Evolutionary conservation across 179 eudicot genomes (phyloP).

Genomic region (Spergularia azorica): DNA sequence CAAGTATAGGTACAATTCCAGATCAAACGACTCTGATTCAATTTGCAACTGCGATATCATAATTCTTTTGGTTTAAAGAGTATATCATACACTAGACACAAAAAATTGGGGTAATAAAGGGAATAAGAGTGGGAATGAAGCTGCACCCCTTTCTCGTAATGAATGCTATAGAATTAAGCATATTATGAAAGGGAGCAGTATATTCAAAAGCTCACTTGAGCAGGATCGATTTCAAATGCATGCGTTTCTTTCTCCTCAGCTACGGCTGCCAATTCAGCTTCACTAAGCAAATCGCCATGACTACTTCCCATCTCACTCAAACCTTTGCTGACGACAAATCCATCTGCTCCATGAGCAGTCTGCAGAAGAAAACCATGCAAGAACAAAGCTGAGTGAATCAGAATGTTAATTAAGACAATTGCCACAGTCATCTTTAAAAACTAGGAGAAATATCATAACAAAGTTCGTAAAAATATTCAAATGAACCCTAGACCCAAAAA

Average conservation of each 20-base stretch:
- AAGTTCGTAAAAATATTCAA: neutral
- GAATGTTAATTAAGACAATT: neutral
- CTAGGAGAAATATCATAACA: neutral
- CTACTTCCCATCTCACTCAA: conserved; percentile 63
- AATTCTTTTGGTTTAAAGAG: neutral
- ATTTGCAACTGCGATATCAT: neutral
- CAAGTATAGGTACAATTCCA: neutral
- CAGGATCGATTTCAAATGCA: conserved; percentile 88
- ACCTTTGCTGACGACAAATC: conserved; percentile 55
- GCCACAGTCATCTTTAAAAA: neutral
- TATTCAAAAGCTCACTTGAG: conserved; percentile 48
- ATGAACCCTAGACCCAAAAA: neutral
- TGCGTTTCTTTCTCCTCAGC: conserved; percentile 99
- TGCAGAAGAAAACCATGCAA: conserved; percentile 24
- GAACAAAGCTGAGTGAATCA: neutral
- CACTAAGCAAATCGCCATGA: conserved; percentile 79
- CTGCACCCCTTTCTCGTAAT: neutral
- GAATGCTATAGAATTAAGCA: neutral
- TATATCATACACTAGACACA: neutral
- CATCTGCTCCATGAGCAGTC: conserved; percentile 67
- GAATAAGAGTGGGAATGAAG: neutral
- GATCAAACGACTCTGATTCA: neutral
- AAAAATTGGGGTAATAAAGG: neutral
- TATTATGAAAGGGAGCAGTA: neutral
- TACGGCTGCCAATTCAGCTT: conserved; percentile 87